Conservation (phyloP, 805 yeast genomes). For the Myxozyma vanderwaltii region DNA sequence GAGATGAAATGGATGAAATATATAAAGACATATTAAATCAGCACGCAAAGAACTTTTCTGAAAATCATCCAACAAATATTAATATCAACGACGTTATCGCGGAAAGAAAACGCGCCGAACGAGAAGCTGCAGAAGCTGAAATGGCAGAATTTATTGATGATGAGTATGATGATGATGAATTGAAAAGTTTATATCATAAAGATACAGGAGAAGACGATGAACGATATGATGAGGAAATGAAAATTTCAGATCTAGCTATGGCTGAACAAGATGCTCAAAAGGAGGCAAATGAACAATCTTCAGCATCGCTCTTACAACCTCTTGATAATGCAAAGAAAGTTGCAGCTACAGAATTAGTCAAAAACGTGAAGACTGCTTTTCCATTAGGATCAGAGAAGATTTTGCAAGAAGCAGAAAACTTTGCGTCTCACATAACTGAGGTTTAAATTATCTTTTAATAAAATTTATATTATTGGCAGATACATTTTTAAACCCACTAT, state of each 20-base stretch:
- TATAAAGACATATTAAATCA: not conserved
- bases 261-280: not conserved
- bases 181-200: not conserved
- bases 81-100: not conserved
- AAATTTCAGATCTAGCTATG: not conserved
- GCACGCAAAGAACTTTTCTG: not conserved
- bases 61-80: not conserved
- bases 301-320: not conserved
- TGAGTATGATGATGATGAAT: slow-evolving; percentile 1
- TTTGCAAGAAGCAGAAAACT: not conserved
- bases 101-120: not conserved
- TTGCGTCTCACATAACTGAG: not conserved
- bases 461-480: no score
- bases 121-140: slow-evolving; percentile 1
- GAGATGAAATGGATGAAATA: slow-evolving; percentile 2
- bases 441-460: not conserved
- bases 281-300: not conserved
- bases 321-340: not conserved
- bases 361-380: not conserved
- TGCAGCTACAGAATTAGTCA: not conserved
- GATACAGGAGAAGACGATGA: not conserved
- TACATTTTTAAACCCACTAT: no score
- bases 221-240: not conserved
- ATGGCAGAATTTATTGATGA: slow-evolving; percentile 16
- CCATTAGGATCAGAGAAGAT: not conserved